phyloP scores from a whole-genome alignment of 805 yeast species.

The Starmerella stellata region DNA sequence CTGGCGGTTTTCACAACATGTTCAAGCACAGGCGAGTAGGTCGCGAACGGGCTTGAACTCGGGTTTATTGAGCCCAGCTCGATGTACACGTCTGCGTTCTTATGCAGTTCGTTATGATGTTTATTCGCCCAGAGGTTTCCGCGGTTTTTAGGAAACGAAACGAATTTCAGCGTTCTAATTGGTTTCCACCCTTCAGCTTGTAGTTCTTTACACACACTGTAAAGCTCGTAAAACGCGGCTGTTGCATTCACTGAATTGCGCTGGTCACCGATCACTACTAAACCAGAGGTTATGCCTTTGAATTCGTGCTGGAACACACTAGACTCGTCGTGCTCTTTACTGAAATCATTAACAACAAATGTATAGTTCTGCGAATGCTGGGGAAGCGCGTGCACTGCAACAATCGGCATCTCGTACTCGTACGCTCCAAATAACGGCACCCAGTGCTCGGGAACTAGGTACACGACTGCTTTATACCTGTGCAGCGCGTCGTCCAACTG shows the following conservation, averaged over 20 bases:
- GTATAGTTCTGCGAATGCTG: not conserved
- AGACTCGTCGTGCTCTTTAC: not conserved
- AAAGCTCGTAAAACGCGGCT: conserved; percentile 4
- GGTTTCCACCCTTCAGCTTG: conserved; percentile 9
- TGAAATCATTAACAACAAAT: not conserved
- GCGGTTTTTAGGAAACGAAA: conserved; percentile 6
- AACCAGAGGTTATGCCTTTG: conserved; percentile 5
- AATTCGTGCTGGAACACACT: conserved; percentile 3
- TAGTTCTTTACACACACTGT: conserved; percentile 1
- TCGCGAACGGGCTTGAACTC: not conserved
- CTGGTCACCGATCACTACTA: conserved; percentile 7
- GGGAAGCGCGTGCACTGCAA: conserved; percentile 1
- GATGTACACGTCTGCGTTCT: conserved; percentile 3
- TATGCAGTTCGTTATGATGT: not conserved
- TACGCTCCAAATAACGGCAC: conserved; percentile 5
- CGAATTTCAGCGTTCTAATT: conserved; percentile 6
- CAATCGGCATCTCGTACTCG: conserved; percentile 7
- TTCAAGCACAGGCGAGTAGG: conserved; percentile 7
- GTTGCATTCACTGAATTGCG: conserved; percentile 2
- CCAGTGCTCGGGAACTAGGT: conserved; percentile 7
- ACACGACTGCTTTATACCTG: conserved; percentile 2
- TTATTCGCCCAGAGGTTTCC: conserved; percentile 3
- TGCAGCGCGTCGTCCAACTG: not conserved
- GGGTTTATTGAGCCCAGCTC: conserved; percentile 1
- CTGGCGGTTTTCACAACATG: conserved; percentile 2